These are phyloP conservation scores for Linaria vulgaris DNA, from an alignment of 257 asterid species.

Conservation along the genomic window DNA sequence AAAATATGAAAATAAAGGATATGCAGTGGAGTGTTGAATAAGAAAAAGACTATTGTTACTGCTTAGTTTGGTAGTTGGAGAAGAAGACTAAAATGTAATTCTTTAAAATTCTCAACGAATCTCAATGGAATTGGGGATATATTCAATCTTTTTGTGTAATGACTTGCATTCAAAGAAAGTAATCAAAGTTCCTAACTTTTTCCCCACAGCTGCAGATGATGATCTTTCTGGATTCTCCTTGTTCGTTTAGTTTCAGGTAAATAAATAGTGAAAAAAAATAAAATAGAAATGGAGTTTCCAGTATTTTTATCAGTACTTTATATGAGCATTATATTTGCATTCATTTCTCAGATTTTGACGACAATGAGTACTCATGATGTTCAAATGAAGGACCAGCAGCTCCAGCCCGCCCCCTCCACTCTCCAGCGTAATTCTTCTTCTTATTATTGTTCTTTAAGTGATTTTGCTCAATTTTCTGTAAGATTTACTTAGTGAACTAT, in stretches of 20 bases:
- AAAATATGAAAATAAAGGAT: too few relatives aligned
- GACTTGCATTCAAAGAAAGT: conserved; percentile 54
- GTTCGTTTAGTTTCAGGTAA: not conserved
- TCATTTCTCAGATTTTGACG: conserved; percentile 39
- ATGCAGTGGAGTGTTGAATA: too few relatives aligned
- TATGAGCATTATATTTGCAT: conserved; percentile 26
- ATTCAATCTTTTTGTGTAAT: conserved; percentile 23
- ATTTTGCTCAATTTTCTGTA: conserved; percentile 2
- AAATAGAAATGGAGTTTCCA: conserved; percentile 27
- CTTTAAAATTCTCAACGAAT: too few relatives aligned
- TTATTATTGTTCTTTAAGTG: not conserved
- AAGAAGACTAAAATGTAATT: too few relatives aligned
- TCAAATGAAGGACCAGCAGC: conserved; percentile 82
- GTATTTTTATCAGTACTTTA: conserved; percentile 23
- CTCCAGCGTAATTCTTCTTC: conserved; percentile 46
- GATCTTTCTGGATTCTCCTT: too few relatives aligned
- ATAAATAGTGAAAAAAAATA: conserved; percentile 3
- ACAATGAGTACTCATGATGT: conserved; percentile 66
- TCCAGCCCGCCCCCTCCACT: conserved; percentile 46
- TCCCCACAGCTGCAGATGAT: not conserved
- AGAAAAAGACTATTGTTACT: too few relatives aligned
- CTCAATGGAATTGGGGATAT: too few relatives aligned
- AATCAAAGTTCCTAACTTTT: conserved; percentile 36
- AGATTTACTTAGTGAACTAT: not conserved
- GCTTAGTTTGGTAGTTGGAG: too few relatives aligned